Base-by-base conservation (phyloP, 768 basidiomycete species). In the Russula sp. region DNA sequence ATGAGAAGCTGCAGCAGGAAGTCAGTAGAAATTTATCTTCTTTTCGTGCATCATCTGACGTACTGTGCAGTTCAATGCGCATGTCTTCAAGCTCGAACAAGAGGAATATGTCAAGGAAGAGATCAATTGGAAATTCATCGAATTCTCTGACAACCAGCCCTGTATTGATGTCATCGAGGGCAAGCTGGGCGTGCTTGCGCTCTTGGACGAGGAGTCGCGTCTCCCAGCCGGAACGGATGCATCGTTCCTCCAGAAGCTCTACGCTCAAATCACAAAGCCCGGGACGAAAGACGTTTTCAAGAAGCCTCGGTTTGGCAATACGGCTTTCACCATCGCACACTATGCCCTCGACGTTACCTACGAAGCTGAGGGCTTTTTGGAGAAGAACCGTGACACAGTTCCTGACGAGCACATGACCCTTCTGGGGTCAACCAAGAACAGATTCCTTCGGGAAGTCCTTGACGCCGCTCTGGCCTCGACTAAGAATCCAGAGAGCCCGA, bases 41-140 rank as follows among this genome's bases (percentile, higher is more conserved):
- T 42, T n/a, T 22, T 1, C 32, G 8, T 2, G 1, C 52, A 5
- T 55, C 57, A 16, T 20, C 54, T 65, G 45, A 59, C 65, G 4
- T 35, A 18, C 6, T 18, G 11, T 61, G 7, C 67, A 97, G 91
- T 99, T 99, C 79, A 98, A 98, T 70, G 97, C 96, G 1, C 97
- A 99, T 72, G 97, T 99, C 54, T 94, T 94, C 84, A 95, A 98
- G 80, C 85, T 99, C 47, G 97, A 99, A 73, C 97, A 99, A 78
- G 97, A 98, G 73, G 97, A 99, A 76, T 99, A 99, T 71, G 86
- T 98, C 56, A 92, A 96, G 67, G 97, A 99, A 73, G 82, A 97
- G 75, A 99, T 99, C 73, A 94, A 97, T 73, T 99, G 97, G 97
- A 98, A 91, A 9, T 98, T 98, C 76, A 99, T 99, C 73, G 96